Base-by-base conservation (phyloP, 306 rosid species). In the Luffa acutangula region DNA sequence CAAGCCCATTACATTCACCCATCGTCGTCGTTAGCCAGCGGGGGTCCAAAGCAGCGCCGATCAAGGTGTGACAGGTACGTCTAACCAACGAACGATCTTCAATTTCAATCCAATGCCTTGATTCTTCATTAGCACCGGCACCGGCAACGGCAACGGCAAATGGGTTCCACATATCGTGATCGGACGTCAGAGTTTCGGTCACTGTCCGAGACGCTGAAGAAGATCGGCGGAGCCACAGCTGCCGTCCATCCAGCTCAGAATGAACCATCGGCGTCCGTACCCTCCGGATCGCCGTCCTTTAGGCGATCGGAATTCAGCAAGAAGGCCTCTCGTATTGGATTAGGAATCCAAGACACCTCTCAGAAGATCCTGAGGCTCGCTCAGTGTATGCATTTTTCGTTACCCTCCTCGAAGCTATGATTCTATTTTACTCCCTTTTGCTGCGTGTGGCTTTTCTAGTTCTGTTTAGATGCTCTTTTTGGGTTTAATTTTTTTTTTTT, bases 121-220 rank as follows among this genome's bases (percentile, higher is more conserved):
- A 73, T 9, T 75, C 33, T 75, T 66, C 46, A 25, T 2, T 4
- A 58, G 57, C 66, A 52, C 58, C 43, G 10, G n/a, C 60, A 11
- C 87, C 62, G 6, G 69, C 34, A 8, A 93, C 43, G 10, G n/a
- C 60, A 11, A 88, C 62, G 6, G 69, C 34, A 8, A 93, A 93
- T 93, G 97, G 89, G 90, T 60, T 86, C 93, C 79, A 72, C 84
- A 13, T 93, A 78, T 87, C 88, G 96, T 33, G 97, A 93, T 84
- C 98, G 97, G 80, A 94, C 98, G 56, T 82, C 88, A 67, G 97
- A 94, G 92, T 94, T 94, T 84, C 91, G 87, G 67, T 90, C 93
- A 8, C 87, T 94, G 33, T 59, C 92, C 69, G 85, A 86, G 66
- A 89, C 97, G 43, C 88, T 94, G 53, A 90, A 88, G 87, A 94